Percentiles rank a stretch among this genome's conserved stretches.
Evolutionary conservation across 257 asterid species (phyloP).

Genomic region (Scutellaria minor): DNA sequence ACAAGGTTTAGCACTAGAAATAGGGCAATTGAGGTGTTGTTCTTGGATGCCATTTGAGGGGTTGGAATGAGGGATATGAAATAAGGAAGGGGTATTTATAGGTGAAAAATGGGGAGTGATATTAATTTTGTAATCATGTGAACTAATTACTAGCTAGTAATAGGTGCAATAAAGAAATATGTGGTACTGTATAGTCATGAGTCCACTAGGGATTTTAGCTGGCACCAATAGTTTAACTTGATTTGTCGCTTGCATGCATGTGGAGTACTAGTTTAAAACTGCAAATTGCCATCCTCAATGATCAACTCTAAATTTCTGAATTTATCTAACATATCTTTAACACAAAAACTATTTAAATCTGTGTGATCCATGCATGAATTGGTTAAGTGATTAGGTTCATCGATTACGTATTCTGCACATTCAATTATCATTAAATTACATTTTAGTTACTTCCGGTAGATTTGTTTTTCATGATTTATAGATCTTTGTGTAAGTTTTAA

Average conservation of each 20-base stretch:
- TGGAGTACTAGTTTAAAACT: background rate
- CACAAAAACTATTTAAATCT: background rate
- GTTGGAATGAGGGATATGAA: constrained; percentile 31
- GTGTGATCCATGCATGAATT: no score
- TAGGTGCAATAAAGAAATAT: background rate
- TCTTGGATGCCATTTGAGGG: constrained; percentile 47
- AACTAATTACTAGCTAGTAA: no score
- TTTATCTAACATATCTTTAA: background rate
- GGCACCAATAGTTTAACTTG: no score
- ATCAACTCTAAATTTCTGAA: background rate
- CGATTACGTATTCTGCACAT: no score
- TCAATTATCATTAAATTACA: no score
- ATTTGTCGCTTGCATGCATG: background rate
- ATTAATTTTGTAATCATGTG: background rate
- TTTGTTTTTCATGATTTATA: no score
- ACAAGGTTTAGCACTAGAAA: constrained; percentile 55
- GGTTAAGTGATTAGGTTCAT: no score
- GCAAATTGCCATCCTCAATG: background rate
- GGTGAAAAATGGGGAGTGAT: constrained; percentile 19
- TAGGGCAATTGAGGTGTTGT: constrained; percentile 44
- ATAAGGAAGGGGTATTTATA: constrained; percentile 44
- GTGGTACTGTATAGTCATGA: background rate
- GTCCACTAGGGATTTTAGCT: background rate
- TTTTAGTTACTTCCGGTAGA: no score
- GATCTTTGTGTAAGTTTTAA: no score